These are phyloP conservation scores for Phialophora expanda DNA, from an alignment of 2,329 filamentous ascomycete genomes.

Conservation along the genomic window DNA sequence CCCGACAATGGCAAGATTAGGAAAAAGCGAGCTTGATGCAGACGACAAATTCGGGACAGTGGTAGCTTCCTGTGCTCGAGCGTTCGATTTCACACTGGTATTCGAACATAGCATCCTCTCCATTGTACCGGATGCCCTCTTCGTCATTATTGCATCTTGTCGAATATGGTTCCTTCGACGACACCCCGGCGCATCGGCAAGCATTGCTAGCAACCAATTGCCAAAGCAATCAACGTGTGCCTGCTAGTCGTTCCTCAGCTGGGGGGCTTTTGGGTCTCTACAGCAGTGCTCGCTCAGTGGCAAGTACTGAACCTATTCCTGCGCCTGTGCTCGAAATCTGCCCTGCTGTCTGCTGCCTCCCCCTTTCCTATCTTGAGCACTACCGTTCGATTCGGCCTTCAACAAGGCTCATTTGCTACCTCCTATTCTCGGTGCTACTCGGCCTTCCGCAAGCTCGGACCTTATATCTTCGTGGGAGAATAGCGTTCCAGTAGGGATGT, in stretches of 20 bases:
- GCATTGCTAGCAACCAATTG: not conserved
- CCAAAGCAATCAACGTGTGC: not conserved
- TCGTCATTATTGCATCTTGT: too few species aligned
- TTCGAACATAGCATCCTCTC: not conserved
- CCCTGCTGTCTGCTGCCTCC: too few species aligned
- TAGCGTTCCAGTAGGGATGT: too few species aligned
- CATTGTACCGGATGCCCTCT: not conserved
- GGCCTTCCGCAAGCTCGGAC: too few species aligned
- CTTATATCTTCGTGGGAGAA: too few species aligned
- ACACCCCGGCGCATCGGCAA: not conserved
- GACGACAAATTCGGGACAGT: not conserved
- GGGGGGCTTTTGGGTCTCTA: not conserved
- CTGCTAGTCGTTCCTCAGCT: not conserved
- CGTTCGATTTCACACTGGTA: not conserved
- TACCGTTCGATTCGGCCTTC: too few species aligned
- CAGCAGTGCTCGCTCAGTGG: not conserved
- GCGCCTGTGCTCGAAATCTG: not conserved
- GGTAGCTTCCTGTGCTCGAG: not conserved
- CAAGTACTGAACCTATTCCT: not conserved
- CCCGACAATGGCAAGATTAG: not conserved
- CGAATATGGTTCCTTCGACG: not conserved
- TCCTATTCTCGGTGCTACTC: too few species aligned
- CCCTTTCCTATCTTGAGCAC: too few species aligned
- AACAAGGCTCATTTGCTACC: too few species aligned
- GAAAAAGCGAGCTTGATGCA: not conserved